Conservation (phyloP, 495 filamentous ascomycete genomes). For the Annulohypoxylon stygium region DNA sequence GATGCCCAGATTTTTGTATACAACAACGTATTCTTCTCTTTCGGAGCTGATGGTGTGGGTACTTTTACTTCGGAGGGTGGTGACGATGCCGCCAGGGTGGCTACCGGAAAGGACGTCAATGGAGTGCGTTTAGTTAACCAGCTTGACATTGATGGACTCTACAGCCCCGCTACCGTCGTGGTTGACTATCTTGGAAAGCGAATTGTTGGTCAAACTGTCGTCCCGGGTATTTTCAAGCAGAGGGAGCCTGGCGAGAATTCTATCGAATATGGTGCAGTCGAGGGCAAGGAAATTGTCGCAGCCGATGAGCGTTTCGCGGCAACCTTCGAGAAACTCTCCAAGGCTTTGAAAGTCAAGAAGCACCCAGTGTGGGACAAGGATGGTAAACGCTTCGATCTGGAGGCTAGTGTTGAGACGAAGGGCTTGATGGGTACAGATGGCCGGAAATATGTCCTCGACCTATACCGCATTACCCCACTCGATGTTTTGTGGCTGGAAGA, state of each 20-base stretch:
- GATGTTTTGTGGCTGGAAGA: slow-evolving; percentile 93
- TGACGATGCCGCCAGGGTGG: slow-evolving; percentile 95
- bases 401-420: slow-evolving; percentile 98
- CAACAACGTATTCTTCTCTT: slow-evolving; percentile 99
- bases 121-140: slow-evolving; percentile 96
- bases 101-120: slow-evolving; percentile 95
- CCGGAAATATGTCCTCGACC: slow-evolving; percentile 94
- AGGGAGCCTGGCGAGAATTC: slow-evolving; percentile 96
- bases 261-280: slow-evolving; percentile 98
- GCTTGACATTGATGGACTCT: slow-evolving; percentile 92
- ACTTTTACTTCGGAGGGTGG: slow-evolving; percentile 97
- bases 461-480: slow-evolving; percentile 93
- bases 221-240: slow-evolving; percentile 99
- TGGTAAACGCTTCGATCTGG: slow-evolving; percentile 87
- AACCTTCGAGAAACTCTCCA: slow-evolving; percentile 90
- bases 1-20: slow-evolving; percentile 99
- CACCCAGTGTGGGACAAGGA: slow-evolving; percentile 99
- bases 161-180: slow-evolving; percentile 95
- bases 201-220: slow-evolving; percentile 97
- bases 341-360: slow-evolving; percentile 88
- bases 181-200: slow-evolving; percentile 98
- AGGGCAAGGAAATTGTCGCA: slow-evolving; percentile 95
- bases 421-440: slow-evolving; percentile 97
- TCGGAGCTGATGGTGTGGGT: slow-evolving; percentile 96
- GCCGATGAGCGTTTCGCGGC: slow-evolving; percentile 86